Evolutionary conservation across 2,329 filamentous ascomycete genomes (phyloP).

Genomic region (Lachnellula occidentalis): DNA sequence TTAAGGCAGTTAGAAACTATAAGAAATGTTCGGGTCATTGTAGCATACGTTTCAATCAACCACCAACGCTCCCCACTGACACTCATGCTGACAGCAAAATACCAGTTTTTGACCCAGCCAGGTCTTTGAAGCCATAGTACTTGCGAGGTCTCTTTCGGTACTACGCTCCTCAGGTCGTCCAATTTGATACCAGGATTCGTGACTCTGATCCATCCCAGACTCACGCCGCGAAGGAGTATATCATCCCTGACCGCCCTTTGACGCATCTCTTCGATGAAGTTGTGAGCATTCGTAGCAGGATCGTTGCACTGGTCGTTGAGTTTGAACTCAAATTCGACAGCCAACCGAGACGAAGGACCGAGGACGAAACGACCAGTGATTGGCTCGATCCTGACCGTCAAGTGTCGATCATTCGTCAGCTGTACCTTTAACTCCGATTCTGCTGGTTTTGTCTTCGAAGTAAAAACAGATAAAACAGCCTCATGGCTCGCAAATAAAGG

Average conservation of each 20-base stretch:
- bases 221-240: slow-evolving; percentile 53
- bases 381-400: slow-evolving; percentile 66
- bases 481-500: slow-evolving; percentile 57
- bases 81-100: slow-evolving; percentile 64
- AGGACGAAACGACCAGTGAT: slow-evolving; percentile 73
- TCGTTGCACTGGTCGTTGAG: slow-evolving; percentile 55
- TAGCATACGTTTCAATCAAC: slow-evolving; percentile 55
- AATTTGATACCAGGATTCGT: slow-evolving; percentile 37
- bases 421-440: slow-evolving; percentile 65
- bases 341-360: slow-evolving; percentile 55
- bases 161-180: slow-evolving; percentile 52
- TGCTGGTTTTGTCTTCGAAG: slow-evolving; percentile 57
- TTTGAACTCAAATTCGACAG: slow-evolving; percentile 54
- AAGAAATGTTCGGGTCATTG: neutral
- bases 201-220: slow-evolving; percentile 57
- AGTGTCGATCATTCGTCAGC: slow-evolving; percentile 55
- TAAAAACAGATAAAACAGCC: slow-evolving; percentile 51
- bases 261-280: slow-evolving; percentile 55
- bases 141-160: slow-evolving; percentile 58
- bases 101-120: slow-evolving; percentile 70
- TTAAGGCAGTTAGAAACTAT: slow-evolving; percentile 26
- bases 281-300: slow-evolving; percentile 51
- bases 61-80: slow-evolving; percentile 75
- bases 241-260: slow-evolving; percentile 57
- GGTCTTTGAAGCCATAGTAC: slow-evolving; percentile 63